phyloP scores from a whole-genome alignment of 768 basidiomycete species.

The Polyporus arcularius region DNA sequence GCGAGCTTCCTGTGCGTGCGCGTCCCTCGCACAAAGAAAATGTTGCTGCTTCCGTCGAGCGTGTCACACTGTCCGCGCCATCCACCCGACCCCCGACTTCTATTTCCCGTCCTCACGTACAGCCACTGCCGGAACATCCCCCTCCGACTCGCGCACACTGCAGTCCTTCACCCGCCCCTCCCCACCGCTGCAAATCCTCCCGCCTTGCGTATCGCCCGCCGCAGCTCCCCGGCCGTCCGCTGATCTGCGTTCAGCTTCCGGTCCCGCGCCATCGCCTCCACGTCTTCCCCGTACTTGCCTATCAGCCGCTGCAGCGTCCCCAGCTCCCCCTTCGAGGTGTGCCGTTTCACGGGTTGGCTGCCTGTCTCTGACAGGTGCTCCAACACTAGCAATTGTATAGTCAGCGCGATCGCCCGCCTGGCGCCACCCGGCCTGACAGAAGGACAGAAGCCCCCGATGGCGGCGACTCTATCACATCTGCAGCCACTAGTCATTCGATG shows the following conservation, averaged over 20 bases:
- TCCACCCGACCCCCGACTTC: constrained; percentile 8
- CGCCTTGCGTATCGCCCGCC: constrained; percentile 59
- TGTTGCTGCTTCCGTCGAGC: background rate
- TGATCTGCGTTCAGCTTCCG: constrained; percentile 80
- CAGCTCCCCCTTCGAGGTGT: constrained; percentile 69
- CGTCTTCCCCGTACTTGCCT: constrained; percentile 68
- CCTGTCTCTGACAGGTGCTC: constrained; percentile 55
- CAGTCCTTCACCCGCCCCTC: background rate
- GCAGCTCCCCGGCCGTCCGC: constrained; percentile 78
- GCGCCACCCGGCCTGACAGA: background rate
- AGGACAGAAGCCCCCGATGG: constrained; percentile 9
- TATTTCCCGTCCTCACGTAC: constrained; percentile 19
- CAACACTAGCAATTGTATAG: constrained; percentile 46
- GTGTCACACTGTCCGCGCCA: constrained; percentile 10
- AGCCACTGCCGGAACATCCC: constrained; percentile 18
- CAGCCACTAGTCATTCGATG: background rate
- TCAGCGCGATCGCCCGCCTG: constrained; percentile 15
- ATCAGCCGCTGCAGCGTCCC: constrained; percentile 68
- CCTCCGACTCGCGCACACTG: constrained; percentile 3
- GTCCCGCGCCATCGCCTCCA: constrained; percentile 78
- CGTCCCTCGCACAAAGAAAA: background rate
- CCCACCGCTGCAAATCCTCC: constrained; percentile 42
- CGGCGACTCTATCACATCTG: constrained; percentile 13
- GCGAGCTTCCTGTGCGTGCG: background rate
- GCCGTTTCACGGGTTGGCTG: constrained; percentile 38